phyloP scores from a whole-genome alignment of 176 grass and related monocot genomes.

The Poa annua region DNA sequence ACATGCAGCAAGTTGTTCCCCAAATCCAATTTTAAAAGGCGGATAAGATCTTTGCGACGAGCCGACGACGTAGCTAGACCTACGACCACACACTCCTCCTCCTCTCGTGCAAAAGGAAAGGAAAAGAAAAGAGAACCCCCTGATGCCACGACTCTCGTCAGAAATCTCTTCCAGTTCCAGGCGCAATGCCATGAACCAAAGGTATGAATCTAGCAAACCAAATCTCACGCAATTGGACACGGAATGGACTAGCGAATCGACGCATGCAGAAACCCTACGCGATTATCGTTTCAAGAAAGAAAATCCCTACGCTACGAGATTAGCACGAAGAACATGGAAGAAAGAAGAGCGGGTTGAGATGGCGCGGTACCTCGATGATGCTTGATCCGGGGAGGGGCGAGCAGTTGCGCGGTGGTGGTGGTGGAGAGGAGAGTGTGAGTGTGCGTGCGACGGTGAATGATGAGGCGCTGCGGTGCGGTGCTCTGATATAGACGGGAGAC shows the following conservation, averaged over 20 bases:
- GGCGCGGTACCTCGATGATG: conserved; percentile 34
- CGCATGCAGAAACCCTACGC: background rate
- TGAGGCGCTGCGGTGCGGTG: background rate
- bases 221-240: background rate
- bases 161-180: too few relatives aligned
- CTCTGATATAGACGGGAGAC: background rate
- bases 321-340: background rate
- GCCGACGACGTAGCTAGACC: background rate
- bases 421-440: background rate
- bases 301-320: background rate
- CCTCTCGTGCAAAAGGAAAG: too few relatives aligned
- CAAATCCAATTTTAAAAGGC: background rate
- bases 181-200: conserved; percentile 10
- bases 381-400: background rate
- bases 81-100: background rate
- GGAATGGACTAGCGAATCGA: background rate
- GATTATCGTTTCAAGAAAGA: background rate
- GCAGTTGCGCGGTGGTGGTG: background rate
- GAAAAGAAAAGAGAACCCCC: too few relatives aligned
- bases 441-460: background rate
- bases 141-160: too few relatives aligned
- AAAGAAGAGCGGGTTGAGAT: background rate
- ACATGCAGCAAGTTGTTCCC: background rate
- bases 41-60: background rate
- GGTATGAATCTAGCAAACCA: background rate